phyloP scores from a whole-genome alignment of 2,329 filamentous ascomycete species.

The Botrytis cinerea region DNA sequence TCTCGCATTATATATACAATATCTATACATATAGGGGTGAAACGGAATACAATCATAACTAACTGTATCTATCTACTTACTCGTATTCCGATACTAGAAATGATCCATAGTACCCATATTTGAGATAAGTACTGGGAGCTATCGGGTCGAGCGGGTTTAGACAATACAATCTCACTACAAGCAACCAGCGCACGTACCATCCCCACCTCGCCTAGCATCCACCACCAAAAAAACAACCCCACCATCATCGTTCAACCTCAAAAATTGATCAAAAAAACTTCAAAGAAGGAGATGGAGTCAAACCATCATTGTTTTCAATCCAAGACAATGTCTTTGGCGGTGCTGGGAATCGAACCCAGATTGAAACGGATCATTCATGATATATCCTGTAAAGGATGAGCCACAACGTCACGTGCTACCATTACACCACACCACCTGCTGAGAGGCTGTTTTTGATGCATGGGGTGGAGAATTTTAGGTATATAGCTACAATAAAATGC shows the following conservation, averaged over 20 bases:
- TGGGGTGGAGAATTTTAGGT: fast-evolving
- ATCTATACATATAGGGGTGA: no score
- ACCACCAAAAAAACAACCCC: background rate
- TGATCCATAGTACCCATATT: no score
- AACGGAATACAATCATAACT: no score
- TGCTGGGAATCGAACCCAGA: conserved; percentile 43
- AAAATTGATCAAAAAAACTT: background rate
- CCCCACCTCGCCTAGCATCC: background rate
- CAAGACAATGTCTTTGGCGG: conserved; percentile 35
- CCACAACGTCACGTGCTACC: conserved; percentile 43
- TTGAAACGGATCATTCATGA: conserved; percentile 40
- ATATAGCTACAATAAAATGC: fast-evolving
- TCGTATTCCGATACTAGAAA: no score
- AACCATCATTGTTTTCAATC: conserved; percentile 37
- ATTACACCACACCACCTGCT: conserved; percentile 34
- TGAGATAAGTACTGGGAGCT: no score
- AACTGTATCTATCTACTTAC: no score
- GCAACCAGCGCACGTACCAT: background rate
- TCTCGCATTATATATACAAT: no score
- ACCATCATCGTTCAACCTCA: background rate
- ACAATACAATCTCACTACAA: background rate
- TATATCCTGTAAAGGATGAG: conserved; percentile 27
- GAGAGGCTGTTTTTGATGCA: background rate
- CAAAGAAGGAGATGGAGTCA: background rate
- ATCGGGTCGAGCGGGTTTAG: no score